Percentiles rank a stretch among this genome's conserved stretches.
These are phyloP conservation scores for Xylaria sp. DNA, from an alignment of 2,329 filamentous ascomycete species.

Conservation along the genomic window DNA sequence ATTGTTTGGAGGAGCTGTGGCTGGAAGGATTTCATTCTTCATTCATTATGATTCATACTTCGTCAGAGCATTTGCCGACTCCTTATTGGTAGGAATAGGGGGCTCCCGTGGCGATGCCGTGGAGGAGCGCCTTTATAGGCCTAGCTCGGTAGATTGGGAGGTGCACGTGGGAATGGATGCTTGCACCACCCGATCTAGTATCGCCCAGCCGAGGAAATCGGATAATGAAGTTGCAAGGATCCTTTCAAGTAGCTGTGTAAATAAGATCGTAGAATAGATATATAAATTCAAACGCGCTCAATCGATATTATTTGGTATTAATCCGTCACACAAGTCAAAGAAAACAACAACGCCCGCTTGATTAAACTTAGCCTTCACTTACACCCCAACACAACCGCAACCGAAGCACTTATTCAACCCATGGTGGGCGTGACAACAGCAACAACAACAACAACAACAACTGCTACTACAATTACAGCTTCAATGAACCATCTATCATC, in stretches of 20 bases:
- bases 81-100: conserved; percentile 27
- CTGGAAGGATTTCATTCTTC: neutral
- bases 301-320: neutral
- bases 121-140: neutral
- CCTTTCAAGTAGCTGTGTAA: too few relatives aligned
- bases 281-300: neutral
- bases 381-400: neutral
- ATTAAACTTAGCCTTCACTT: neutral
- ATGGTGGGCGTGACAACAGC: conserved; percentile 29
- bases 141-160: neutral
- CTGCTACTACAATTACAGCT: conserved; percentile 21
- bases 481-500: conserved; percentile 29
- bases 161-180: neutral
- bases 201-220: too few relatives aligned
- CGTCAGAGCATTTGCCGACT: conserved; percentile 18
- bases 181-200: neutral
- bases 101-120: neutral
- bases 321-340: neutral
- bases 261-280: neutral
- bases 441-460: conserved; percentile 5
- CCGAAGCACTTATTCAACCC: conserved; percentile 8
- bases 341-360: neutral
- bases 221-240: too few relatives aligned
- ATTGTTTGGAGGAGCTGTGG: too few relatives aligned
- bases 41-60: conserved; percentile 37